A percentile compares a stretch with the other conserved stretches of the same genome.
phyloP scores from a whole-genome alignment of 192 early-diverging fungal species.

The Cladochytrium replicatum region DNA sequence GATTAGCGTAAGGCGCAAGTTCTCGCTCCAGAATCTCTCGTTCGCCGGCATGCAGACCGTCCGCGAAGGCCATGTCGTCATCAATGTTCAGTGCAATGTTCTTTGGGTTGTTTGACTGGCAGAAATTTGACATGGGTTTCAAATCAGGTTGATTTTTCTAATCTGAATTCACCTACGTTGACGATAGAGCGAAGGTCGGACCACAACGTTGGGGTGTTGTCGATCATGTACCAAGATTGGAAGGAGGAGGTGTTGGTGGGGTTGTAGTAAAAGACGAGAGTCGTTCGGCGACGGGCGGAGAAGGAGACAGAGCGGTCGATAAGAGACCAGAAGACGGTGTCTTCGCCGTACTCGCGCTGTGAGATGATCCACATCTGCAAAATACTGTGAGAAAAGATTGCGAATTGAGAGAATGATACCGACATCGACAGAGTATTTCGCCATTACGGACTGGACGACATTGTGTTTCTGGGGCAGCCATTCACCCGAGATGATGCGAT shows the following conservation, averaged over 20 bases:
- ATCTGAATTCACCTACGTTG: constrained; percentile 3
- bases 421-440: too few relatives aligned
- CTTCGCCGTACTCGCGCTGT: constrained; percentile 13
- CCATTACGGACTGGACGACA: too few relatives aligned
- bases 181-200: too few relatives aligned
- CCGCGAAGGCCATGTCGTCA: constrained; percentile 10
- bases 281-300: constrained; percentile 8
- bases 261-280: not conserved
- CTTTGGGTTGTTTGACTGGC: constrained; percentile 1
- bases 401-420: too few relatives aligned
- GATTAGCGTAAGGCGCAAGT: too few relatives aligned
- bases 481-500: too few relatives aligned
- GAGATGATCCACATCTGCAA: constrained; percentile 11
- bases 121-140: constrained; percentile 8
- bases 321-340: constrained; percentile 8
- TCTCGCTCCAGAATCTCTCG: not conserved
- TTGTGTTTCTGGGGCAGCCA: too few relatives aligned
- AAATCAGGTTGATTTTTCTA: not conserved
- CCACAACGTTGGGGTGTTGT: too few relatives aligned
- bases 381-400: too few relatives aligned
- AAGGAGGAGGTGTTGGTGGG: too few relatives aligned
- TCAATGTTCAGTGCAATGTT: constrained; percentile 10
- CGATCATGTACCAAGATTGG: too few relatives aligned
- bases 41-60: constrained; percentile 13
- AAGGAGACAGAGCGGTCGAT: constrained; percentile 3